Evolutionary conservation across 2,329 filamentous ascomycete genomes (phyloP), one percentile per base, ranked within the genome.

Genomic region (Xylariales sp.): DNA sequence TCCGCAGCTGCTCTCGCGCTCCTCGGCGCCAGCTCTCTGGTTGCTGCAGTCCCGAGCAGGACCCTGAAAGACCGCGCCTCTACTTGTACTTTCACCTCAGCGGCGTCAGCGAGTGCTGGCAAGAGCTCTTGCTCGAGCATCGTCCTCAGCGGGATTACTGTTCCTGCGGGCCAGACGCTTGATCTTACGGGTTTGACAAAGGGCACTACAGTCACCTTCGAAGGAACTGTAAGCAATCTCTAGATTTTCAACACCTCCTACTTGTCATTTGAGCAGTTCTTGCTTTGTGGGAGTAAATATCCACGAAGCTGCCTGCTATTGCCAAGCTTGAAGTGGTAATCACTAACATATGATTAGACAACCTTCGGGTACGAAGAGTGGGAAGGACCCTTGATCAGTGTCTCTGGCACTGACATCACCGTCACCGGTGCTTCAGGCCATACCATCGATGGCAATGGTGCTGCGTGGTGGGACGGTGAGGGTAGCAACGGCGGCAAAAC

Each of bases 291-390:
- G n/a, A n/a, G n/a, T n/a, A n/a, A n/a, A 11, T 68, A 61, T 70
- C 84, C 47, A 76, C 74, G 51, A 86, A 86, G 60, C 24, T 27
- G n/a, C 24, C 8, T 27, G 24, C 24, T 27, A 8, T n/a, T 8
- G 7, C 24, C n/a, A 8, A 27, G 7, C 24, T 27, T 27, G n/a
- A 8, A n/a, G 8, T 27, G 24, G n/a, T n/a, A 27, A 27, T 27
- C 8, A 27, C 7, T 27, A 8, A n/a, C 24, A 15, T 10, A 4
- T 32, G 4, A 32, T 35, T 24, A 7, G 18, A 86, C 82, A n/a
- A 78, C 74, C 40, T 86, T 82, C 53, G 81, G 69, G 15, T 84
- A 83, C 63, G 66, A 76, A 47, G 74, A 82, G 52, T 86, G 81
- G 82, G 57, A 59, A 2, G 82, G 82, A 0, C 82, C 82, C 32